Evolutionary conservation across 2,329 filamentous ascomycete genomes (phyloP).

Genomic region (Raffaelea ambrosiae): DNA sequence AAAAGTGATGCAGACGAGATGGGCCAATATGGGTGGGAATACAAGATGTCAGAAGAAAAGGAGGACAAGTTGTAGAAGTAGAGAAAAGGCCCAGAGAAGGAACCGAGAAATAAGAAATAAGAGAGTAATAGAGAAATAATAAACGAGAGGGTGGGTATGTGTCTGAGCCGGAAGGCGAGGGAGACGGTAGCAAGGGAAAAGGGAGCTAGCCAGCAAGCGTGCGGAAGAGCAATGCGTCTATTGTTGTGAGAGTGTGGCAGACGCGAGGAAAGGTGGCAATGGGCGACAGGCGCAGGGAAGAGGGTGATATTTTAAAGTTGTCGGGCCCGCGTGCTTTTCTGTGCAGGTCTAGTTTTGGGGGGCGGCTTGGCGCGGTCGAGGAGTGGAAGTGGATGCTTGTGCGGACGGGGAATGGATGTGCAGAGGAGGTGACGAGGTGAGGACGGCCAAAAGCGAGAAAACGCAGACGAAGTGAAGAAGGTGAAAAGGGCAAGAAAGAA

Average conservation of each 20-base stretch:
- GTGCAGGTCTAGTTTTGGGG: not conserved
- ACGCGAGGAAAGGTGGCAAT: not conserved
- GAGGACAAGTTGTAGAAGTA: not conserved
- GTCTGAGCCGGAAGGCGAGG: slow-evolving; percentile 4
- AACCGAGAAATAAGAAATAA: slow-evolving; percentile 3
- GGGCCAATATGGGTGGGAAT: too few species aligned
- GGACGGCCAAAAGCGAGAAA: too few species aligned
- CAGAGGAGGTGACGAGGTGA: too few species aligned
- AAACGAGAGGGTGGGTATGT: not conserved
- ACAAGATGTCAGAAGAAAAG: not conserved
- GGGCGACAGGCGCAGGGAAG: not conserved
- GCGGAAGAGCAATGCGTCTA: slow-evolving; percentile 2
- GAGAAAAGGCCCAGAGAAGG: not conserved
- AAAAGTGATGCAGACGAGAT: too few species aligned
- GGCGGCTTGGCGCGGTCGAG: not conserved
- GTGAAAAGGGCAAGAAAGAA: not conserved
- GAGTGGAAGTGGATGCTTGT: too few species aligned
- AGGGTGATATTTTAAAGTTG: not conserved
- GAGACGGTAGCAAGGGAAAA: not conserved
- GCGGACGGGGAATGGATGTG: too few species aligned
- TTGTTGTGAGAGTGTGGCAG: not conserved
- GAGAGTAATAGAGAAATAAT: not conserved
- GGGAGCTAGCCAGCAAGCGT: not conserved
- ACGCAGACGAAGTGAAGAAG: not conserved
- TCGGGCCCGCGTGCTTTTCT: not conserved